These are phyloP conservation scores for Plasmodium sp. DNA, from an alignment of 169 alveolate species.

Conservation along the genomic window DNA sequence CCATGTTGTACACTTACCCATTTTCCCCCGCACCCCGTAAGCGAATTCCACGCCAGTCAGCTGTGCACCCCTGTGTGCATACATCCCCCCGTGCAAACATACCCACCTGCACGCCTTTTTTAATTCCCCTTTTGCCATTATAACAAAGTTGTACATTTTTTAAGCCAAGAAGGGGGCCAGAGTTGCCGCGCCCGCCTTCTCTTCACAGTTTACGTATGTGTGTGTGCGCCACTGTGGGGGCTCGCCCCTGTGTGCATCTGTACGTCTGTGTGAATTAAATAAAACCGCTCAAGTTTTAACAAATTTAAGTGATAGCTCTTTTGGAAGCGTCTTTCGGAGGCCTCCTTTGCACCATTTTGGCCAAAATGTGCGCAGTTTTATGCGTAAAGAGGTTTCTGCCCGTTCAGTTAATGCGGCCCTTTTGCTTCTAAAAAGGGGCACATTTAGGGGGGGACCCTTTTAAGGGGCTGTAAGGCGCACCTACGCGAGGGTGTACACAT, in stretches of 20 bases:
- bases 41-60: background rate
- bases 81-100: background rate
- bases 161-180: slow-evolving; percentile 4
- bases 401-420: background rate
- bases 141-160: background rate
- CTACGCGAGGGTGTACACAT: background rate
- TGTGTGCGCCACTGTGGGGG: background rate
- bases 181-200: background rate
- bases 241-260: background rate
- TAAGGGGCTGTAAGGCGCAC: background rate
- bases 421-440: background rate
- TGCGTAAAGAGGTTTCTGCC: background rate
- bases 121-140: background rate
- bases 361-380: background rate
- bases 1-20: background rate
- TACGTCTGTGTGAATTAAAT: background rate
- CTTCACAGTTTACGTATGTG: background rate
- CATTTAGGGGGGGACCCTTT: background rate
- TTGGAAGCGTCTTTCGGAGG: background rate
- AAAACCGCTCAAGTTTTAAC: background rate
- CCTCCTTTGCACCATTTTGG: background rate
- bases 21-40: background rate
- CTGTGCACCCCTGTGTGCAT: background rate
- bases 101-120: background rate
- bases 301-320: background rate